Evolutionary conservation across 768 basidiomycete species (phyloP).

Genomic region (Calocera cornea): DNA sequence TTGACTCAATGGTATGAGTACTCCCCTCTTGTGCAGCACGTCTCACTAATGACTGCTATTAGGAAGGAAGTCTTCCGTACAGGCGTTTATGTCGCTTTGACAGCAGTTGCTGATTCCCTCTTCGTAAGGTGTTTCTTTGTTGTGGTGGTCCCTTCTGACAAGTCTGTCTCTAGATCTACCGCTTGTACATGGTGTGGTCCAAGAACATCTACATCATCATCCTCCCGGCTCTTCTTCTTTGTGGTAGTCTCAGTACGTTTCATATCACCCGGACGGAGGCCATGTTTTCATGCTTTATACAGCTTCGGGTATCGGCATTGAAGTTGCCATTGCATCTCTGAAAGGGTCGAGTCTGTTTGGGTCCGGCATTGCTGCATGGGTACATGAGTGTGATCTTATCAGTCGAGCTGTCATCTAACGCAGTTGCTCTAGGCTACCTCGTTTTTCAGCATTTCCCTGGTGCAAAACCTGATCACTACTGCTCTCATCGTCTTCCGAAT

Average conservation of each 20-base stretch:
- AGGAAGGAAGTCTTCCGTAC: slow-evolving; percentile 29
- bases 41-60: slow-evolving; percentile 26
- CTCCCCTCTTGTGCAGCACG: not conserved
- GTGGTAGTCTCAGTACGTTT: slow-evolving; percentile 20
- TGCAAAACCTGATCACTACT: slow-evolving; percentile 31
- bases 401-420: not conserved
- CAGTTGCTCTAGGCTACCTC: slow-evolving; percentile 30
- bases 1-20: not conserved
- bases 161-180: slow-evolving; percentile 15
- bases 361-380: not conserved
- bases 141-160: not conserved
- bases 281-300: not conserved
- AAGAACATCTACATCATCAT: slow-evolving; percentile 17
- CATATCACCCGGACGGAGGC: not conserved
- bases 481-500: slow-evolving; percentile 26
- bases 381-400: not conserved
- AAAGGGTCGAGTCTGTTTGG: not conserved
- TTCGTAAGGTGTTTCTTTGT: slow-evolving; percentile 19
- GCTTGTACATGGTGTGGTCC: slow-evolving; percentile 27
- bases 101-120: slow-evolving; percentile 29
- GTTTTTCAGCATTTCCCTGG: slow-evolving; percentile 30
- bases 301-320: not conserved
- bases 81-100: slow-evolving; percentile 28
- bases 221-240: slow-evolving; percentile 23
- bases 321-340: not conserved